Conservation (phyloP, 2,329 filamentous ascomycete species). For the Trichoderma sp. region DNA sequence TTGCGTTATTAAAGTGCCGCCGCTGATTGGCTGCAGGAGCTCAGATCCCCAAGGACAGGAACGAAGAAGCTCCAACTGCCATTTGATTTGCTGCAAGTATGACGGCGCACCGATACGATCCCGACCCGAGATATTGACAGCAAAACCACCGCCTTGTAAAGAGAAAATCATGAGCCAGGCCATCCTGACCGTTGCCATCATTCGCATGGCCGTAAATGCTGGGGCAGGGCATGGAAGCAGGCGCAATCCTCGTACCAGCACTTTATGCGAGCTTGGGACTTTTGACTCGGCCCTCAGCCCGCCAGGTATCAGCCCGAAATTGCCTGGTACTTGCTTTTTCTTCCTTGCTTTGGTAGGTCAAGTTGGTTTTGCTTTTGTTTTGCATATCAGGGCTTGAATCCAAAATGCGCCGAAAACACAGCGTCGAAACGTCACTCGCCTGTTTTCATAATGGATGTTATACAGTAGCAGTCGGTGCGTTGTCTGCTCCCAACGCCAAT, state of each 20-base stretch:
- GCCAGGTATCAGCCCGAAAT: slow-evolving; percentile 7
- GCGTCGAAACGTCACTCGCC: background rate
- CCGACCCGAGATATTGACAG: background rate
- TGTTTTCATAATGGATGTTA: background rate
- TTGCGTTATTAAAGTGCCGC: slow-evolving; percentile 17
- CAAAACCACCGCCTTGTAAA: background rate
- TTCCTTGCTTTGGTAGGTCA: background rate
- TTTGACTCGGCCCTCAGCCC: slow-evolving; percentile 4
- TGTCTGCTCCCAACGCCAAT: background rate
- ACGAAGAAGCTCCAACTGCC: background rate
- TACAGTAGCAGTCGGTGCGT: background rate
- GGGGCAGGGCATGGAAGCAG: background rate
- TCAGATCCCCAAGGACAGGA: background rate
- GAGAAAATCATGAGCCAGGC: background rate
- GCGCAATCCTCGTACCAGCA: background rate
- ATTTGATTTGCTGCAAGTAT: background rate
- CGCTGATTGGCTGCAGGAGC: slow-evolving; percentile 3
- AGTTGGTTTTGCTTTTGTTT: background rate
- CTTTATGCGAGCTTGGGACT: background rate
- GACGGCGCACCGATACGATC: background rate
- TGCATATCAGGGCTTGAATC: background rate
- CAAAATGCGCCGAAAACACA: background rate
- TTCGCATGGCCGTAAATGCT: background rate
- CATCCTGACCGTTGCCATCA: background rate
- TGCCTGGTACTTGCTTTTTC: background rate